Evolutionary conservation across 495 filamentous ascomycete species (phyloP), one percentile per base, ranked within the genome.

Genomic region (Penicillium arizonense): DNA sequence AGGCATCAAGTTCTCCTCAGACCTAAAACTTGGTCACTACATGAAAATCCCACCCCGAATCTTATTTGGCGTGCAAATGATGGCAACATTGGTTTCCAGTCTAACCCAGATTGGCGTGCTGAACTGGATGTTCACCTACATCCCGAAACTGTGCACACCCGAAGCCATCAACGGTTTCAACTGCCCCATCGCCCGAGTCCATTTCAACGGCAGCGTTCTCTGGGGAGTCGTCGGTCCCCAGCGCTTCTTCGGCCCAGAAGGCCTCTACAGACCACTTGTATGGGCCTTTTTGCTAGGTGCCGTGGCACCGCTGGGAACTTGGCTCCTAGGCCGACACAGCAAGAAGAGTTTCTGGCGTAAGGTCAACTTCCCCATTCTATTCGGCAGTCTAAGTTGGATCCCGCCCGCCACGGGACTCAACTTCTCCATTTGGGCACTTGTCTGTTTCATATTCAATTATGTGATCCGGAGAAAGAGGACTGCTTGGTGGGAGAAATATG

Each of bases 401-500:
- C 89, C 89, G 2, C 90, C 90, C 2, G 89, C 90, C 5, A 72
- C 63, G 0, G 66, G 65, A 3, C 49, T 68, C 34, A 69, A 69
- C 37, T 67, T 67, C 33, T 64, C 54, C 28, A 60, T 59, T 46
- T 72, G 58, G 68, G 70, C 55, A 24, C 61, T 91, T 16, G 88
- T 93, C 13, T 93, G 89, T 69, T 90, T 84, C 53, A 51, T 90
- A 7, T 95, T 95, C 63, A 96, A 95, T 62, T 84, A 87, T 56
- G 63, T 85, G 36, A 82, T 96, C 50, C 78, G 83, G 58, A 79
- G 76, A 5, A 75, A 83, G n/a, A 83, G 80, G 12, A 68, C 62
- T 1, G 82, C 77, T 5, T 95, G 90, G 90, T 93, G 88, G 89
- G 82, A 81, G 2, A 93, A 95, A 67, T 96, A 96, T 67, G 92